Conservation (phyloP, 2,329 filamentous ascomycete genomes). For the Chaetomiaceae sp. region DNA sequence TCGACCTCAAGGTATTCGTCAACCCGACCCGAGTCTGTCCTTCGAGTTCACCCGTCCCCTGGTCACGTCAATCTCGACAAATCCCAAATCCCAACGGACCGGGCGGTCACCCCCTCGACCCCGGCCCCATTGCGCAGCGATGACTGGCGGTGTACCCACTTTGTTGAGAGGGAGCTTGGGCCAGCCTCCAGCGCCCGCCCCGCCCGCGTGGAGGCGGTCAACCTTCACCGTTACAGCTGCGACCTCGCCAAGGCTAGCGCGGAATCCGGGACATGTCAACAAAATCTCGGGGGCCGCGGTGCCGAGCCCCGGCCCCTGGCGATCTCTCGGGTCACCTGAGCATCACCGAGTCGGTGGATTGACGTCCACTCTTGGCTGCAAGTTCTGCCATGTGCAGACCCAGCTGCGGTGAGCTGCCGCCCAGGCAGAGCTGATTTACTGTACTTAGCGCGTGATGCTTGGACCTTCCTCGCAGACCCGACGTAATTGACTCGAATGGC, state of each 20-base stretch:
- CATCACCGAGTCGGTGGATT: background rate
- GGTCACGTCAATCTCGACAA: slow-evolving; percentile 3
- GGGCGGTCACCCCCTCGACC: slow-evolving; percentile 1
- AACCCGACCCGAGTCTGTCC: slow-evolving; percentile 1
- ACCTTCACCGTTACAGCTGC: slow-evolving; percentile 4
- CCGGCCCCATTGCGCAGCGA: slow-evolving; percentile 9
- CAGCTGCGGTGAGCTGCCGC: too few species aligned
- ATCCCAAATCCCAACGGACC: slow-evolving; percentile 19
- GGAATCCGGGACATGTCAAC: slow-evolving; percentile 16
- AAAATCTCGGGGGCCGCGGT: slow-evolving; percentile 13
- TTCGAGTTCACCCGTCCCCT: slow-evolving; percentile 1
- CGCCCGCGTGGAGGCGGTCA: slow-evolving; percentile 21
- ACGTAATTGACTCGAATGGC: too few species aligned
- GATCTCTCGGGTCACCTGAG: background rate
- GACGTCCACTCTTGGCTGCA: background rate
- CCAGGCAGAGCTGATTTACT: too few species aligned
- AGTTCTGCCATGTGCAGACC: too few species aligned
- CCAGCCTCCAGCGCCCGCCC: slow-evolving; percentile 13
- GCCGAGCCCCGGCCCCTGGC: background rate
- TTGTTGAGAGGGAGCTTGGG: slow-evolving; percentile 26
- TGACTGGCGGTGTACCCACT: slow-evolving; percentile 17
- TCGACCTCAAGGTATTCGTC: too few species aligned
- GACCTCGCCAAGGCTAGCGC: slow-evolving; percentile 16
- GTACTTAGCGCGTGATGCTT: too few species aligned
- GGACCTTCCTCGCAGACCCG: too few species aligned